Evolutionary conservation across 306 rosid species (phyloP).

Genomic region (Pterocarpus santalinus): DNA sequence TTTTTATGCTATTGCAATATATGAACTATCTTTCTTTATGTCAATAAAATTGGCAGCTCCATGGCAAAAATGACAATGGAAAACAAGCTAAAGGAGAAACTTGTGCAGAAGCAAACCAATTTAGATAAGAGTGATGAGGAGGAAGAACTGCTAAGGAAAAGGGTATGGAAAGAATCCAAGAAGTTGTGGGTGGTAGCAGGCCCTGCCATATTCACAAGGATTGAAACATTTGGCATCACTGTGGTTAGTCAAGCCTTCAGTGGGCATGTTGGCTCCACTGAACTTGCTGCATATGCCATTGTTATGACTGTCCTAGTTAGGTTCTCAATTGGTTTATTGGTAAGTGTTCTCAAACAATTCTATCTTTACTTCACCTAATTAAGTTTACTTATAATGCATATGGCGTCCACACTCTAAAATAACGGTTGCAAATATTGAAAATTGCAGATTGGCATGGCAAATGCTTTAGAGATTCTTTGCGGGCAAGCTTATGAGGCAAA

Average conservation of each 20-base stretch:
- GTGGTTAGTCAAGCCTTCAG: slow-evolving; percentile 59
- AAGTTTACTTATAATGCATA: neutral
- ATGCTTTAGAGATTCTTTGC: slow-evolving; percentile 74
- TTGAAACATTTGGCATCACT: slow-evolving; percentile 58
- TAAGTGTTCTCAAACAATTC: neutral
- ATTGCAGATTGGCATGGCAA: slow-evolving; percentile 75
- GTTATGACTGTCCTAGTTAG: slow-evolving; percentile 59
- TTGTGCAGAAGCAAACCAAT: slow-evolving; percentile 36
- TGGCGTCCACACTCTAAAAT: neutral
- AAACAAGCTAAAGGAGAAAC: slow-evolving; percentile 42
- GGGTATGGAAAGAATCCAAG: slow-evolving; percentile 63
- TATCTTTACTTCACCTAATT: neutral
- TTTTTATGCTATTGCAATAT: neutral
- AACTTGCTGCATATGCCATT: slow-evolving; percentile 65
- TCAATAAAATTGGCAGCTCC: slow-evolving; percentile 16
- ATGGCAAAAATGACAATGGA: slow-evolving; percentile 34
- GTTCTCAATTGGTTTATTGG: slow-evolving; percentile 54
- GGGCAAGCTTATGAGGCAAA: slow-evolving; percentile 80
- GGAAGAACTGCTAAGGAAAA: slow-evolving; percentile 47
- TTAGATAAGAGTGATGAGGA: slow-evolving; percentile 15
- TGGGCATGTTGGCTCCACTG: slow-evolving; percentile 63
- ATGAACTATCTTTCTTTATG: neutral
- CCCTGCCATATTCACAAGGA: slow-evolving; percentile 64
- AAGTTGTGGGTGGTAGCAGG: slow-evolving; percentile 67
- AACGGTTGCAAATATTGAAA: neutral